Evolutionary conservation across 1,139 yeast genomes (phyloP), one percentile per base, ranked within the genome.

Genomic region (Eremothecium coryli): DNA sequence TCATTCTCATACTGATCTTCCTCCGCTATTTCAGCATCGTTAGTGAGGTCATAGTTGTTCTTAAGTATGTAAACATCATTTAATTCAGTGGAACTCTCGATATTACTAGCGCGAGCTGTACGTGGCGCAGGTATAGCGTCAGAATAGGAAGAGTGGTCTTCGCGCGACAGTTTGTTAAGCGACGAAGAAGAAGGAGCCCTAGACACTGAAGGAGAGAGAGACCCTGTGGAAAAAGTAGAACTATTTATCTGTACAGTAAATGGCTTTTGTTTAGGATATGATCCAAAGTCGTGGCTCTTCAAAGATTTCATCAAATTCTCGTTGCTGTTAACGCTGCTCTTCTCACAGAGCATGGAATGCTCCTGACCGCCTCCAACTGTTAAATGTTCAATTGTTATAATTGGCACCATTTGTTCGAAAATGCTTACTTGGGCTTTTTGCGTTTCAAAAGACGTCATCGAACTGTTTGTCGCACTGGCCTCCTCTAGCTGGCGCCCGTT

Each of bases 1-100:
- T 62, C 66, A 38, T 62, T 62, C 42, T 61, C 66, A 36, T 62
- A 62, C 37, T 61, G 65, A 42, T 62, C 66, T 36, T 61, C 66
- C 36, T 62, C 65, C 12, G 54, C 52, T n/a, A 61, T 61, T 36
- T 56, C 62, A 26, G 44, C 38, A 3, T 49, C 43, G 29, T 58
- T 55, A n/a, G 41, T 41, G 7, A 52, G 36, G 28, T 60, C 51
- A 38, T 60, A 58, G 40, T 61, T 60, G 42, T 59, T 60, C 38
- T 55, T 56, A 37, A 60, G 38, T 20, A 49, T 46, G 39, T 59
- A 57, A 12, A 44, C 51, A 9, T 43, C 51, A 17, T 20, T 22
- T 36, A 35, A 16, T 20, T n/a, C 22, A n/a, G n/a, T 22, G 14
- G 22, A 10, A 16, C n/a, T 9, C 14, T 35, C 40, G n/a, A n/a